Base-by-base conservation (phyloP, 306 rosid species). In the Heteromeles arbutifolia region DNA sequence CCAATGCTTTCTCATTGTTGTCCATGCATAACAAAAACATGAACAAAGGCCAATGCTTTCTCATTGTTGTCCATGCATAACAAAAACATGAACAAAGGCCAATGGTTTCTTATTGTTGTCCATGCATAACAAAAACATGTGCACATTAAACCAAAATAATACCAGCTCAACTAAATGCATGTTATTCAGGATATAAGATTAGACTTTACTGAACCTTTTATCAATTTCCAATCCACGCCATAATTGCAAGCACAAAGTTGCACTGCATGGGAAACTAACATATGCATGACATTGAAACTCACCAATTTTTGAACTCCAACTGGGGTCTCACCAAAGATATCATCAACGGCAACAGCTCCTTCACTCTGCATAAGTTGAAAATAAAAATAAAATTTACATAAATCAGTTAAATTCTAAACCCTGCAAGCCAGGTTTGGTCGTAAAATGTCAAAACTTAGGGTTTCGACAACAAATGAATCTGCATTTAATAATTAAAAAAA, bases 261-360 rank as follows among this genome's bases (percentile, higher is more conserved):
- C 14, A 58, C 21, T 12, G 48, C 29, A 34, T 17, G 11, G 37
- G 48, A 65, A 79, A 67, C 34, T 62, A 54, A 66, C 32, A 74
- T 25, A 61, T 32, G 26, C 59, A 74, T 44, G 65, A 50, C 44
- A 76, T 18, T 67, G 65, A 41, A 74, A 73, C 93, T 80, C 79
- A 96, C 99, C 68, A 59, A 68, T 87, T 88, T 96, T 73, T 87
- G 90, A 82, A 92, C 87, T 76, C 97, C 94, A 29, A 97, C 87
- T 58, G 98, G 99, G 24, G 98, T 96, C 88, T 92, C 99, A n/a
- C 99, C 98, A 87, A 96, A 96, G 79, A 96, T 96, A 82, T 96
- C 99, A 80, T 96, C 99, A 76, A 81, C 77, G 57, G 79, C 97
- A 77, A 78, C 91, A 24, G 97, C 86, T 74, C 96, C 81, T 87